Conservation (phyloP, 345 rosid genomes). For the Tarenaya hassleriana region DNA sequence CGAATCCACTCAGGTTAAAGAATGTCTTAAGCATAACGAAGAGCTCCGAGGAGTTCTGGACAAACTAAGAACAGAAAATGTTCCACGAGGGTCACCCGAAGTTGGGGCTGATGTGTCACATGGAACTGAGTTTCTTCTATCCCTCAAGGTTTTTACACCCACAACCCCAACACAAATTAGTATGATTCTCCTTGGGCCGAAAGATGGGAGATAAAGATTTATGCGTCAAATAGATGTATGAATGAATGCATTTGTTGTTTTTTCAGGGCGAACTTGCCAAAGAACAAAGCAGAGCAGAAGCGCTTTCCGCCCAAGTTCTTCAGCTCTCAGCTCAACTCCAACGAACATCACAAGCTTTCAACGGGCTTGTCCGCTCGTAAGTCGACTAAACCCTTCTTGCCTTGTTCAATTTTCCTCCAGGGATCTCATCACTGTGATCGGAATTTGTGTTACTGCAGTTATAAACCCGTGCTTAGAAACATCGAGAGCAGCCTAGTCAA, state of each 20-base stretch:
- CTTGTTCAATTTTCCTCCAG: neutral
- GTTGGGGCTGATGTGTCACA: conserved; percentile 12
- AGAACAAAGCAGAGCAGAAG: conserved; percentile 83
- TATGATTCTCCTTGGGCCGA: neutral
- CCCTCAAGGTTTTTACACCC: conserved; percentile 46
- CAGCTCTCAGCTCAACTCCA: conserved; percentile 74
- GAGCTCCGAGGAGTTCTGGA: conserved; percentile 51
- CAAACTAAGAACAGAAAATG: conserved; percentile 54
- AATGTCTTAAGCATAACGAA: conserved; percentile 64
- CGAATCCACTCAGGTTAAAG: conserved; percentile 46
- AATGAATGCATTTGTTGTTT: neutral
- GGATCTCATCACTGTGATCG: too few relatives aligned
- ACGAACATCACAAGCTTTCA: conserved; percentile 72
- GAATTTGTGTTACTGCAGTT: conserved; percentile 42
- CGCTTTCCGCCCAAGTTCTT: conserved; percentile 75
- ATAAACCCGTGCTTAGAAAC: conserved; percentile 76
- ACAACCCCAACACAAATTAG: neutral
- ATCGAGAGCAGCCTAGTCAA: conserved; percentile 77
- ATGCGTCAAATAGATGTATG: neutral
- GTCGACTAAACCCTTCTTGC: conserved; percentile 17
- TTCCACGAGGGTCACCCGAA: conserved; percentile 18
- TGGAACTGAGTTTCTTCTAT: conserved; percentile 37
- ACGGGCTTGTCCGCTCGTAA: conserved; percentile 68
- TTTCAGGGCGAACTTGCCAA: conserved; percentile 64
- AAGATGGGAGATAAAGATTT: neutral